Conservation (phyloP, 179 eudicot species). For the Dionaea muscipula region DNA sequence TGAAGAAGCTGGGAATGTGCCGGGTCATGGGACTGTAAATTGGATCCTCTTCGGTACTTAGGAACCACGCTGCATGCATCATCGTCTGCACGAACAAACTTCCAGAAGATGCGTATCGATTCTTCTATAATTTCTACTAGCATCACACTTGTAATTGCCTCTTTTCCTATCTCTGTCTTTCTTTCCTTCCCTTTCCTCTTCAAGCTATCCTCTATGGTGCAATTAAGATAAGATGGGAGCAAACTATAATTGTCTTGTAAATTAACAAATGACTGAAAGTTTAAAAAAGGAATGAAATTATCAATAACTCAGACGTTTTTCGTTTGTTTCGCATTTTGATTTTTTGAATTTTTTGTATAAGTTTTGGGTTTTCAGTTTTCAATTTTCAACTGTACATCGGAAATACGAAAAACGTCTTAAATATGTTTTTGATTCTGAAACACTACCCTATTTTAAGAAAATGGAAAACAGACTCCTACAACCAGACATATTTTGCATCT, state of each 20-base stretch:
- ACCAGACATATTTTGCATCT: too few relatives aligned
- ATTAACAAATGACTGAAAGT: too few relatives aligned
- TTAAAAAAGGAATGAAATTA: too few relatives aligned
- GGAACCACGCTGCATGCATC: slow-evolving; percentile 13
- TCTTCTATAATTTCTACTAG: slow-evolving; percentile 73
- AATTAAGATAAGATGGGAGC: not conserved
- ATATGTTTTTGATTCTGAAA: too few relatives aligned
- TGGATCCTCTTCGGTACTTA: slow-evolving; percentile 24
- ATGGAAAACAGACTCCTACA: too few relatives aligned
- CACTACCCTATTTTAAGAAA: too few relatives aligned
- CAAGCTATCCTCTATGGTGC: slow-evolving; percentile 61
- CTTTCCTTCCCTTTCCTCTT: slow-evolving; percentile 43
- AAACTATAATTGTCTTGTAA: not conserved
- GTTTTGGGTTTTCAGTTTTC: too few relatives aligned
- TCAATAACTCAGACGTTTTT: too few relatives aligned
- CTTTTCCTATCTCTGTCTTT: slow-evolving; percentile 27
- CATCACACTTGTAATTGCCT: slow-evolving; percentile 50
- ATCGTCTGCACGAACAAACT: slow-evolving; percentile 55
- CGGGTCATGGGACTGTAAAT: slow-evolving; percentile 34
- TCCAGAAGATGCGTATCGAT: slow-evolving; percentile 73
- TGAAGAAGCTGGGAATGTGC: slow-evolving; percentile 34
- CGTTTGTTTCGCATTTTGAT: too few relatives aligned
- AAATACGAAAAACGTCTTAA: too few relatives aligned
- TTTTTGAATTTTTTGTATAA: too few relatives aligned
- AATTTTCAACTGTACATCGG: too few relatives aligned